Percentiles rank a stretch among this genome's conserved stretches.
Evolutionary conservation across 257 asterid species (phyloP).

Genomic region (Leptodermis oblonga): DNA sequence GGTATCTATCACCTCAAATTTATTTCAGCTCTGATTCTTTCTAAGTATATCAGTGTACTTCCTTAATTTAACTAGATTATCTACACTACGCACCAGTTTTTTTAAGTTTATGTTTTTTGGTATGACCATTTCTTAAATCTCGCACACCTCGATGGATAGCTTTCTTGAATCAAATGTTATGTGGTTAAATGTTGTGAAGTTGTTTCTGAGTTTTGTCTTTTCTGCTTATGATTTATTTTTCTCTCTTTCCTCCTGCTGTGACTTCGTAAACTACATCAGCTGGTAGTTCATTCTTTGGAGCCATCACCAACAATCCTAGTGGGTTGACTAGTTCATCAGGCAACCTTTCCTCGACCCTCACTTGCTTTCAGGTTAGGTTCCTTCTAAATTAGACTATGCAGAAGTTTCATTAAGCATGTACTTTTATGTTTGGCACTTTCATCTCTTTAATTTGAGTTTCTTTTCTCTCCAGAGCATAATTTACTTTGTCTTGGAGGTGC

Average conservation of each 20-base stretch:
- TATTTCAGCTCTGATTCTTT: background rate
- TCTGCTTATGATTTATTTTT: background rate
- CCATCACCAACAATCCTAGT: slow-evolving; percentile 39
- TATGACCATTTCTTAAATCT: background rate
- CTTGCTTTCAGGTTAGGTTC: slow-evolving; percentile 53
- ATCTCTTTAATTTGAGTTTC: background rate
- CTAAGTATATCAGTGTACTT: background rate
- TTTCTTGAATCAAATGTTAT: background rate
- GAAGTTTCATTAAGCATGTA: background rate
- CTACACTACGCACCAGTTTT: background rate
- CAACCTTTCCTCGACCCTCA: slow-evolving; percentile 30
- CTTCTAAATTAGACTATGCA: background rate
- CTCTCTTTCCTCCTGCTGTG: background rate
- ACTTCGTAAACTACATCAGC: slow-evolving; percentile 28
- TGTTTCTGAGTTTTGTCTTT: background rate
- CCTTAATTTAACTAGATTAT: background rate
- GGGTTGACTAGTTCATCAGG: slow-evolving; percentile 37
- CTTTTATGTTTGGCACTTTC: slow-evolving; percentile 1
- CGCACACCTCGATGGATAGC: background rate
- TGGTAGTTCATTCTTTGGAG: slow-evolving; percentile 62
- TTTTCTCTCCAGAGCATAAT: background rate
- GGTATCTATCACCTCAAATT: background rate
- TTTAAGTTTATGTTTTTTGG: background rate
- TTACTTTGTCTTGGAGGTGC: background rate
- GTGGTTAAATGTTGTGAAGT: background rate